Conservation (phyloP, 768 basidiomycete genomes). For the Mycena amicta region DNA sequence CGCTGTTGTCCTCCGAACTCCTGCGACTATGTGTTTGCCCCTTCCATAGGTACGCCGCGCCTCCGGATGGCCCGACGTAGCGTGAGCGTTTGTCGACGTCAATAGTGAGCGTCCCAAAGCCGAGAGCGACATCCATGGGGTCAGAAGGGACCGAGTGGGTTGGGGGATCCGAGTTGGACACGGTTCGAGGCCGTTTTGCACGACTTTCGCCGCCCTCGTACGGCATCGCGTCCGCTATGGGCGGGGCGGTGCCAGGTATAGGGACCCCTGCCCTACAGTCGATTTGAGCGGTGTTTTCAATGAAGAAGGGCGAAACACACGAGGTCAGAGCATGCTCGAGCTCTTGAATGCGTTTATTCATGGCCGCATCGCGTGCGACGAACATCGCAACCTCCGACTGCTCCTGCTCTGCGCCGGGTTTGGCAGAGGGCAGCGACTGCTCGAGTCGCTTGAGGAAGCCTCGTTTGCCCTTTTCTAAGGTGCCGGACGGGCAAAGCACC, state of each 20-base stretch:
- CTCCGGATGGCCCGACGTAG: conserved; percentile 27
- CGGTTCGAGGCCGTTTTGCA: conserved; percentile 17
- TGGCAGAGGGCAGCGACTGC: conserved; percentile 25
- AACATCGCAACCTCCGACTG: conserved; percentile 28
- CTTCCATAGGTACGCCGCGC: conserved; percentile 28
- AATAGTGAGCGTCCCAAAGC: conserved; percentile 28
- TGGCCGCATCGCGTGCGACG: conserved; percentile 27
- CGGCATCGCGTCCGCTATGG: background rate
- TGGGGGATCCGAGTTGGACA: conserved; percentile 10
- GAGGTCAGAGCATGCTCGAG: conserved; percentile 25
- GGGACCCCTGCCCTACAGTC: conserved; percentile 11
- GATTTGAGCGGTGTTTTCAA: background rate
- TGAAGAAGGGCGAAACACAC: conserved; percentile 7
- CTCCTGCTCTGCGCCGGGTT: conserved; percentile 9
- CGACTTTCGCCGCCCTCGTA: conserved; percentile 15
- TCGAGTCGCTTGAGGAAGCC: conserved; percentile 28
- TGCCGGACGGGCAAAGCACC: conserved; percentile 38
- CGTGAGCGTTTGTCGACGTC: conserved; percentile 29
- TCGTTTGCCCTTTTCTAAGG: conserved; percentile 29
- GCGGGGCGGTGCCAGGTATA: conserved; percentile 5
- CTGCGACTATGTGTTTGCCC: conserved; percentile 1
- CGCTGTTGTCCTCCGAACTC: background rate
- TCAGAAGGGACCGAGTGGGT: background rate
- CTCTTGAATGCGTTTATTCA: conserved; percentile 29
- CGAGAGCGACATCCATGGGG: conserved; percentile 23